Base-by-base conservation (phyloP, 1,139 yeast species). In the Hyphopichia khmerensis region DNA sequence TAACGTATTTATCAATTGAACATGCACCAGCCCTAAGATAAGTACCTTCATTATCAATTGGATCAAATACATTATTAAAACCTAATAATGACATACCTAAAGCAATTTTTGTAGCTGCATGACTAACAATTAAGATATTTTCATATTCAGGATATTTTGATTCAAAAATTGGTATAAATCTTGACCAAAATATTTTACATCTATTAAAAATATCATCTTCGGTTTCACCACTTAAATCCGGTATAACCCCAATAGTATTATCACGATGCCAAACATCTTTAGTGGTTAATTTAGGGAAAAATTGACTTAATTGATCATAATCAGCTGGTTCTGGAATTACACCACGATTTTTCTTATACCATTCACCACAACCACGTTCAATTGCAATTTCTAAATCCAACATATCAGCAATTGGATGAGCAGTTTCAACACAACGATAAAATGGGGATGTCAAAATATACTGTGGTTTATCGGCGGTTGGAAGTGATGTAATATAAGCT, bases 391-490 rank as follows among this genome's bases (percentile, higher is more conserved):
- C 79, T 30, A 83, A 56, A 11, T 71, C 79, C 21, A 85, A 64
- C 38, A 63, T 61, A 30, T 76, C 69, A 1, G 91, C 81, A n/a
- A 82, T 67, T 2, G 91, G 87, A 36, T 79, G 75, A 3, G 86
- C 78, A 0, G 98, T 90, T 60, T 93, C 91, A 14, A 91, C 71
- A 61, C 98, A 93, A 47, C 98, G 69, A 60, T 88, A 90, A 60
- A 89, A 91, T 0, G 98, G 98, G 2, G 96, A 88, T 1, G 84
- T 69, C 52, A 86, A 69, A 19, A 88, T 75, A 40, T 82, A 67
- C 47, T 83, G 81, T 1, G 91, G 87, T 42, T 69, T 73, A 19
- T 80, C 77, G 4, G 68, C 64, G 2, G 54, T 47, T 0, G 69
- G 67, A 16, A 80, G 57, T 1, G 63, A 48, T 2, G 51, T 45